Base-by-base conservation (phyloP, 1,139 yeast species). In the Nakaseomyces uthaithaninus region DNA sequence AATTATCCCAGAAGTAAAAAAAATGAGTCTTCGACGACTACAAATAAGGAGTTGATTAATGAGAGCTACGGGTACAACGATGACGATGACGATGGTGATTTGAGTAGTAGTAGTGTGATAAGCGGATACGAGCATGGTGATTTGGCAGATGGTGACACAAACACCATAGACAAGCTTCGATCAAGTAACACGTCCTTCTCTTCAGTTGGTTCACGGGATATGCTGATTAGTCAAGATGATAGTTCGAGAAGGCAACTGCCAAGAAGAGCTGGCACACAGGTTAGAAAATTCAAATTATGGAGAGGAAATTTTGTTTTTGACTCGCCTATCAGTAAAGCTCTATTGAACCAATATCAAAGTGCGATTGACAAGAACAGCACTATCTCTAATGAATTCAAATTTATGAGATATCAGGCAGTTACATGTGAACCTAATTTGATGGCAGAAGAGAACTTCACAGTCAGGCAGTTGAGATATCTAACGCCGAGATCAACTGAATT, bases 361-460 rank as follows among this genome's bases (percentile, higher is more conserved):
- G 57, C 55, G 3, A 53, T 54, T 15, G 59, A 67, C 54, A 56
- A 67, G 62, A 55, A 65, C 57, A 42, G 71, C 44, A 52, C 62
- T 46, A 76, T 79, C 51, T 70, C 84, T 30, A 80, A 85, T 53
- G 86, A 86, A 64, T 77, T 80, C 67, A 71, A 84, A 52, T 76
- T 77, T 59, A 74, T 93, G 94, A 73, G 82, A 50, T 74, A 84
- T 55, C 85, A 89, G 16, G 93, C 94, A 0, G 84, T 87, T 37
- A 83, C 94, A 2, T 74, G 91, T 33, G 81, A 78, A 51, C 94
- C 94, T 2, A 89, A 83, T 57, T 82, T 82, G 43, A 85, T 86
- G 60, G 69, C 72, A 4, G 62, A 62, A 17, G 79, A 80, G 36
- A 94, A 94, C 7, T 91, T 85, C 63, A 75, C 80, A 3, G 69